Conservation (phyloP, 768 basidiomycete genomes). For the Rhizopogon roseolus region DNA sequence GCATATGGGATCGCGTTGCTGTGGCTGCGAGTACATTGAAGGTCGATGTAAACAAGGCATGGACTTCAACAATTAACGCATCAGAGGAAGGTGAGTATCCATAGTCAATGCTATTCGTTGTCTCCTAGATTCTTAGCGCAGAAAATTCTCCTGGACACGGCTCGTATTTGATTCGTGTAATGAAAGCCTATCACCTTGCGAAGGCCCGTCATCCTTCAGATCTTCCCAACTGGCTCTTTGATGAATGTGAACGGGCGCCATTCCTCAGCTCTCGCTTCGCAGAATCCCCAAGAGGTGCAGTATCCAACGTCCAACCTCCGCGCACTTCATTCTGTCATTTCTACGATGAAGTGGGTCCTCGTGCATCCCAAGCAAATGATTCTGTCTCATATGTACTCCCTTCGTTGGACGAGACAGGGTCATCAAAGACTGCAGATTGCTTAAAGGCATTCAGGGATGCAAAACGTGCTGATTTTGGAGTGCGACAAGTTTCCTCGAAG, state of each 20-base stretch:
- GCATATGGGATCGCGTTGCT: slow-evolving; percentile 56
- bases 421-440: slow-evolving; percentile 40
- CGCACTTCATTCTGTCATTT: slow-evolving; percentile 30
- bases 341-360: slow-evolving; percentile 29
- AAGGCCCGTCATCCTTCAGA: slow-evolving; percentile 54
- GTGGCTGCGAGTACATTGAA: slow-evolving; percentile 46
- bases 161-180: slow-evolving; percentile 54
- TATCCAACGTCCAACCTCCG: slow-evolving; percentile 9
- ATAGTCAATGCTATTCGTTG: background rate
- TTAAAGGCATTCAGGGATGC: slow-evolving; percentile 48
- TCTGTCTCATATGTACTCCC: slow-evolving; percentile 3
- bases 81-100: slow-evolving; percentile 37
- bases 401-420: slow-evolving; percentile 12
- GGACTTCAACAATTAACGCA: slow-evolving; percentile 39
- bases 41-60: slow-evolving; percentile 54
- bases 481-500: slow-evolving; percentile 7
- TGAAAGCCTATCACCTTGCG: slow-evolving; percentile 64
- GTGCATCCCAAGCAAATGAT: background rate
- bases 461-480: slow-evolving; percentile 28
- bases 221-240: slow-evolving; percentile 65
- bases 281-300: background rate
- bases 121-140: slow-evolving; percentile 10
- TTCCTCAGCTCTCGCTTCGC: slow-evolving; percentile 9
- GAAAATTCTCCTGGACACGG: slow-evolving; percentile 53
- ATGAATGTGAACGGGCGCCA: slow-evolving; percentile 45